Percentiles rank a stretch among this genome's conserved stretches.
Evolutionary conservation across 1,284 basidiomycete species (phyloP).

Genomic region (Cystobasidium pallidum): DNA sequence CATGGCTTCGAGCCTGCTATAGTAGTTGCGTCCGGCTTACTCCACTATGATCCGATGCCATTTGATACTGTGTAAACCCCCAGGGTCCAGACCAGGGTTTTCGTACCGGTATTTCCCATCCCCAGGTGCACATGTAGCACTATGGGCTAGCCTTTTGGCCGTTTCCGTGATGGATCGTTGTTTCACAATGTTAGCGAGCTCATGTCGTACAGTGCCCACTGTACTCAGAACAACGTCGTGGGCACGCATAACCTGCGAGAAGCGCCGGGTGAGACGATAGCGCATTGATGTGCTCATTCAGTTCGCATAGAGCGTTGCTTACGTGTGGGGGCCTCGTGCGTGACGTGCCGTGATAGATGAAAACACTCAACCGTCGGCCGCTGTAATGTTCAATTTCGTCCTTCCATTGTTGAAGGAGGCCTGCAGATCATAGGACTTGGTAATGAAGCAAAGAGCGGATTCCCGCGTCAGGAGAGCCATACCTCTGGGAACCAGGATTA

Average conservation of each 20-base stretch:
- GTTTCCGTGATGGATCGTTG: not conserved
- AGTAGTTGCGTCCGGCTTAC: conserved; percentile 12
- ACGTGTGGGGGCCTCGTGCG: conserved; percentile 57
- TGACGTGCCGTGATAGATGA: conserved; percentile 92
- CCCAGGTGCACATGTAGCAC: not conserved
- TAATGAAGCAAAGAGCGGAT: too few relatives aligned
- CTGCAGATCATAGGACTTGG: not conserved
- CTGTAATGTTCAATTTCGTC: conserved; percentile 34
- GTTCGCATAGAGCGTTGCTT: not conserved
- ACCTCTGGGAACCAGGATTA: not conserved
- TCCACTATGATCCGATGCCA: conserved; percentile 62
- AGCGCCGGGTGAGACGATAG: too few relatives aligned
- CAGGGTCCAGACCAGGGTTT: not conserved
- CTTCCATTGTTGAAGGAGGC: conserved; percentile 1
- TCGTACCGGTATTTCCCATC: not conserved
- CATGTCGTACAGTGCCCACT: conserved; percentile 49
- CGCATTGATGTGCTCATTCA: too few relatives aligned
- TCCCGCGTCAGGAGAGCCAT: not conserved
- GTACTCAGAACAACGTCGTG: conserved; percentile 58
- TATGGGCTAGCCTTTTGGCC: not conserved
- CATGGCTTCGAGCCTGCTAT: too few relatives aligned
- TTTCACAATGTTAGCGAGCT: not conserved
- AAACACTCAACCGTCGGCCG: conserved; percentile 67
- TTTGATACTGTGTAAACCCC: conserved; percentile 62
- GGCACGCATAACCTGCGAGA: conserved; percentile 69